These are phyloP conservation scores for Elsinoe ampelina DNA, from an alignment of 2,329 filamentous ascomycete species.

Conservation along the genomic window DNA sequence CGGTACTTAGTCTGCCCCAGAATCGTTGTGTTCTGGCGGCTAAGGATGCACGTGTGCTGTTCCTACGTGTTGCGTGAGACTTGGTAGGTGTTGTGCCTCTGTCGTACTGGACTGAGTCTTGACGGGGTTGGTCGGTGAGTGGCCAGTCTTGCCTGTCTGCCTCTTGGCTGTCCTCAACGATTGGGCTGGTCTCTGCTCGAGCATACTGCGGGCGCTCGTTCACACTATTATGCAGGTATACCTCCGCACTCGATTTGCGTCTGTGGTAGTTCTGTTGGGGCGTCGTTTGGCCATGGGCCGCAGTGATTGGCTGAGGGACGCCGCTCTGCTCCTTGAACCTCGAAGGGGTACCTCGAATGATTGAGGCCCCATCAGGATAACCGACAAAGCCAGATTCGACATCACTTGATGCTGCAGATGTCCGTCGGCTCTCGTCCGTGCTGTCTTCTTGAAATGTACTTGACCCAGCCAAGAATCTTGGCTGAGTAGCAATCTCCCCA, in stretches of 20 bases:
- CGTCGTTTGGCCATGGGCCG: neutral
- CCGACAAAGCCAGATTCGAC: constrained; percentile 21
- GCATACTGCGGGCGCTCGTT: constrained; percentile 1
- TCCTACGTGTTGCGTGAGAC: neutral
- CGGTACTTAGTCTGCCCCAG: constrained; percentile 4
- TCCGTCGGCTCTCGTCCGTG: neutral
- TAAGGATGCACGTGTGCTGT: constrained; percentile 12
- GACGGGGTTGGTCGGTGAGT: neutral
- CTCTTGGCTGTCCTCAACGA: neutral
- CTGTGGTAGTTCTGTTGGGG: neutral
- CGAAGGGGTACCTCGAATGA: constrained; percentile 28
- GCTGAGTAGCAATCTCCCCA: neutral
- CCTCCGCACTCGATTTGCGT: constrained; percentile 7
- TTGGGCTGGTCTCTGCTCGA: constrained; percentile 5
- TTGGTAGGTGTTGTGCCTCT: neutral
- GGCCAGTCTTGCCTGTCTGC: neutral
- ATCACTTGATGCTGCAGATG: constrained; percentile 12
- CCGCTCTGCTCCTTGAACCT: constrained; percentile 20
- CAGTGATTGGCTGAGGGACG: neutral
- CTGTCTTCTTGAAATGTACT: neutral
- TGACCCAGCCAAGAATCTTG: neutral
- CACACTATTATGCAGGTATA: neutral
- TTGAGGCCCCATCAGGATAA: constrained; percentile 28
- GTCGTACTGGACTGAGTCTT: neutral
- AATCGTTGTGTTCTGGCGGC: constrained; percentile 11